Base-by-base conservation (phyloP, 2,329 filamentous ascomycete genomes). In the Colletotrichum neosansevieriae region DNA sequence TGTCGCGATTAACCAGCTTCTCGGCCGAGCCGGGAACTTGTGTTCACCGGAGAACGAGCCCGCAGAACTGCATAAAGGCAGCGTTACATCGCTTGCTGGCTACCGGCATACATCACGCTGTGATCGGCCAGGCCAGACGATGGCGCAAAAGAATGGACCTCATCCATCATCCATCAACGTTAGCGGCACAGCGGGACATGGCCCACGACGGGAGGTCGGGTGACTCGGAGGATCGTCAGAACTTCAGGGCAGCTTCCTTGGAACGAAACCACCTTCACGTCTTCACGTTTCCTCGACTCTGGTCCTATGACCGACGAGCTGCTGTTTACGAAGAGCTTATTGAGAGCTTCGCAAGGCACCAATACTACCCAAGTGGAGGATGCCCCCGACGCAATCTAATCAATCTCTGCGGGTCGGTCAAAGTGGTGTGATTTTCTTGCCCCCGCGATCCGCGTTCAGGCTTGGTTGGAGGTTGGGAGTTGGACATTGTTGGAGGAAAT, bases 341-440 rank as follows among this genome's bases (percentile, higher is more conserved):
- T 21, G 15, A 24, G 36, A 40, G 44, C 13, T 19, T 10, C 19
- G 29, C 38, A 19, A 54, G 32, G n/a, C 56, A n/a, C 17, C 21
- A 53, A 62, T n/a, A 12, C 32, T 60, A 29, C 45, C 44, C 58
- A 36, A 12, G 10, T 11, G 29, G 47, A 56, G 21, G 21, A 4
- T n/a, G 21, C 17, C 47, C 45, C 24, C 36, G 24, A 56, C 38
- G 61, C 61, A 68, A 68, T 68, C 49, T 68, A 65, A 50, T 56
- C 61, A 68, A 65, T 49, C 40, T 54, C 47, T 29, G 49, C 11
- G 19, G 36, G 47, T 36, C 34, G 36, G 21, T 58, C 36, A 12
- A 38, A 60, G 47, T 68, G 65, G 61, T 68, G 47, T 68, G 47
- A 59, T 54, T 65, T 58, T 53, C 21, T 36, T n/a, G 29, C 45